Conservation (phyloP, 164 flowering plant species). For the Chloranthus sessilifolius region DNA sequence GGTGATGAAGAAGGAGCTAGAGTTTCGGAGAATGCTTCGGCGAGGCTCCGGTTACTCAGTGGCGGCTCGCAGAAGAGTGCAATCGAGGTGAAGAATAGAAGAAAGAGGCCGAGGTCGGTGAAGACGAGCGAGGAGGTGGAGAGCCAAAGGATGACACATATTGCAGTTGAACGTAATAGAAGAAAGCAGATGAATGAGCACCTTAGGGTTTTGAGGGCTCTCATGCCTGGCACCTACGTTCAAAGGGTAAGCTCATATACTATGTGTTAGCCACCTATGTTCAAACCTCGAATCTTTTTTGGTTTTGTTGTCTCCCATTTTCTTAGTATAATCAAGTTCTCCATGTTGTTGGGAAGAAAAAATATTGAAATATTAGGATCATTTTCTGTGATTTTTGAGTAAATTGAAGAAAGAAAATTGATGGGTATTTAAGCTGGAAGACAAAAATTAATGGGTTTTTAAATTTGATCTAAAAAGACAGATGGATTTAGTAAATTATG, state of each 20-base stretch:
- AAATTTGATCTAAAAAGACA: no score
- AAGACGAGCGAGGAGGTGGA: slow-evolving; percentile 93
- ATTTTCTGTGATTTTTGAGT: no score
- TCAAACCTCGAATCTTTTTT: no score
- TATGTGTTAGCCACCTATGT: no score
- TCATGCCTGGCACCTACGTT: slow-evolving; percentile 93
- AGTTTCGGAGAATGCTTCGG: slow-evolving; percentile 26
- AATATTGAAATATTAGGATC: no score
- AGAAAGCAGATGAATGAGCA: slow-evolving; percentile 98
- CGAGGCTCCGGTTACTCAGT: slow-evolving; percentile 39
- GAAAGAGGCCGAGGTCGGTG: slow-evolving; percentile 64
- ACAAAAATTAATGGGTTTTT: no score
- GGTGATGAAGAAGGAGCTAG: slow-evolving; percentile 31
- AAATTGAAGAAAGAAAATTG: no score
- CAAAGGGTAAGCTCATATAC: slow-evolving; percentile 61
- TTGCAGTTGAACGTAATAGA: slow-evolving; percentile 90
- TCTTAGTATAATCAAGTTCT: no score
- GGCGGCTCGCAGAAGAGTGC: slow-evolving; percentile 22
- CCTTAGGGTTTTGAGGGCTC: slow-evolving; percentile 77
- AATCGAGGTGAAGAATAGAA: slow-evolving; percentile 40
- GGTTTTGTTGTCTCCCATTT: no score
- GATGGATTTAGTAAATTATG: no score
- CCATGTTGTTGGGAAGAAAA: no score
- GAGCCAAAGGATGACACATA: slow-evolving; percentile 98
- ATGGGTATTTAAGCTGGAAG: no score